Evolutionary conservation across 768 basidiomycete species (phyloP).

Genomic region (Austroboletus eburneus): DNA sequence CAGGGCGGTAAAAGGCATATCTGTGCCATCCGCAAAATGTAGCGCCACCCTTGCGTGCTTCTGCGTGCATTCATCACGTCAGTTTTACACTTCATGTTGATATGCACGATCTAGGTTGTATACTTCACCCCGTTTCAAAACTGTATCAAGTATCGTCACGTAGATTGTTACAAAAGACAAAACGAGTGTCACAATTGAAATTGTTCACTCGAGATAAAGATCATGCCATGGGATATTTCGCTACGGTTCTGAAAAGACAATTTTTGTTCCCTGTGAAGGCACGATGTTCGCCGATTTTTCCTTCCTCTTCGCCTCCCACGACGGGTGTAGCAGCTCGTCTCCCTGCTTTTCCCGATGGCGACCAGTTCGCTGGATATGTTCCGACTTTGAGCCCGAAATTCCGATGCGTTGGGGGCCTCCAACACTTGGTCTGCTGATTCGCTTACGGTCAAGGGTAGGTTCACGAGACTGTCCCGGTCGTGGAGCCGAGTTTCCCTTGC

Average conservation of each 20-base stretch:
- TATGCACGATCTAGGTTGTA: not conserved
- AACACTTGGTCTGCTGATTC: not conserved
- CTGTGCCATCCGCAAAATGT: conserved; percentile 30
- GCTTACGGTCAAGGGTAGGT: not conserved
- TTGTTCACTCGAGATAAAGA: too few relatives aligned
- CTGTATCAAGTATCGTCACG: too few relatives aligned
- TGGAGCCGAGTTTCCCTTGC: conserved; percentile 7
- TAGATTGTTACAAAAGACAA: too few relatives aligned
- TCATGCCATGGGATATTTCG: not conserved
- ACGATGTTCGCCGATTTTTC: conserved; percentile 62
- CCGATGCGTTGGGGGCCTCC: not conserved
- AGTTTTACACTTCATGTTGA: too few relatives aligned
- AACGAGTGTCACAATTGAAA: too few relatives aligned
- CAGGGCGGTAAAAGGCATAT: conserved; percentile 49
- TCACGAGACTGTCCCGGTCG: not conserved
- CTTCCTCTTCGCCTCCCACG: conserved; percentile 92
- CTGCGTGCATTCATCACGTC: not conserved
- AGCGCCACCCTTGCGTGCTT: not conserved
- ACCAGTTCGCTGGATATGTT: too few relatives aligned
- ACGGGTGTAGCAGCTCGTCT: conserved; percentile 69
- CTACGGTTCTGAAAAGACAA: conserved; percentile 44
- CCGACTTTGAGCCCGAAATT: not conserved
- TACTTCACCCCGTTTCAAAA: not conserved
- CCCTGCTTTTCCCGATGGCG: conserved; percentile 5
- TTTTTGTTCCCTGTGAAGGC: conserved; percentile 81